Conservation (phyloP, 2,329 filamentous ascomycete genomes). For the Botrytis porri region DNA sequence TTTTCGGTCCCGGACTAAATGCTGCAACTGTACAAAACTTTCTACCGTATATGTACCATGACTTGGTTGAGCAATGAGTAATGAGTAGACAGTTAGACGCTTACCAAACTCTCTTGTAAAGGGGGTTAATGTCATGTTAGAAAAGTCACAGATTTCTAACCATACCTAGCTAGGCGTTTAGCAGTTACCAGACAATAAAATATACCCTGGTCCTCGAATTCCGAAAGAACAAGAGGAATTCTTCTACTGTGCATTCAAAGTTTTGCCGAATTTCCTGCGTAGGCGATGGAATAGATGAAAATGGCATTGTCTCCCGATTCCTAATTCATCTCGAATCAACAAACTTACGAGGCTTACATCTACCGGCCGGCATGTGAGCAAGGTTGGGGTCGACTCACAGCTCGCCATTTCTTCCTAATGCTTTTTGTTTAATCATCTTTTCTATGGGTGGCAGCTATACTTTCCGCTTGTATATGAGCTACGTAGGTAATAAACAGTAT, state of each 20-base stretch:
- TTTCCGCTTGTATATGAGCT: not conserved
- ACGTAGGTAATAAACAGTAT: not conserved
- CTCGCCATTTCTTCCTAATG: not conserved
- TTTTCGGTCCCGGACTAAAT: not conserved
- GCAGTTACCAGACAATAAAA: not conserved
- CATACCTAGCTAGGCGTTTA: not conserved
- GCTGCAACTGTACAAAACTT: not conserved
- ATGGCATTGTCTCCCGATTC: conserved; percentile 18
- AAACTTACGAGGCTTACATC: conserved; percentile 12
- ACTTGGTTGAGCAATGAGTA: not conserved
- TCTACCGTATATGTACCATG: not conserved
- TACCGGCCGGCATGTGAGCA: conserved; percentile 18
- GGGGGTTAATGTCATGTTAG: not conserved
- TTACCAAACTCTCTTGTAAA: conserved; percentile 5
- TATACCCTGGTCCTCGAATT: not conserved
- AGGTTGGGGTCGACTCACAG: conserved; percentile 6
- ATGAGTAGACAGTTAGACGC: not conserved
- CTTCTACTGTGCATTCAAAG: not conserved
- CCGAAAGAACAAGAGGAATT: not conserved
- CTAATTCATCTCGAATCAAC: conserved; percentile 10
- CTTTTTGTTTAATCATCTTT: not conserved
- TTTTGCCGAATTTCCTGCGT: conserved; percentile 23
- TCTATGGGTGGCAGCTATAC: not conserved
- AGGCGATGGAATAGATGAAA: conserved; percentile 12
- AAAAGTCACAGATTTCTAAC: not conserved